Evolutionary conservation across 192 early-diverging fungal species (phyloP).

Genomic region (Entomortierella chlamydospora): DNA sequence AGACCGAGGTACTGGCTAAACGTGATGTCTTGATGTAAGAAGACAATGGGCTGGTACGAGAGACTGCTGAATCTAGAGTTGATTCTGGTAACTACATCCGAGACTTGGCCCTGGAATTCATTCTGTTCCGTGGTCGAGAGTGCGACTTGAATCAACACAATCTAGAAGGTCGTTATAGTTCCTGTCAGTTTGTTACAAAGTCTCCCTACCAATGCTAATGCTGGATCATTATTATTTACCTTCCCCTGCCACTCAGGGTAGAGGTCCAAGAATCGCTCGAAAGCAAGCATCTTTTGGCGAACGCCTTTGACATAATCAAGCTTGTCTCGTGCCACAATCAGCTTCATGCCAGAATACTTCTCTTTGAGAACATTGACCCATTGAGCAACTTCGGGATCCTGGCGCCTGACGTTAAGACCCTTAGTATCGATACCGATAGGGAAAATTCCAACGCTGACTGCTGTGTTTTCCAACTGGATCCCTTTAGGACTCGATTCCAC

Average conservation of each 20-base stretch:
- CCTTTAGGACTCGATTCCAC: slow-evolving; percentile 89
- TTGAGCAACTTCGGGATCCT: slow-evolving; percentile 76
- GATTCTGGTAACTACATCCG: slow-evolving; percentile 91
- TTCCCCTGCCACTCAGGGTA: slow-evolving; percentile 94
- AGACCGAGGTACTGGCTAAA: slow-evolving; percentile 92
- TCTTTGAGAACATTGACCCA: slow-evolving; percentile 84
- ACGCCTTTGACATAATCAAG: slow-evolving; percentile 97
- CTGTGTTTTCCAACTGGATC: slow-evolving; percentile 81
- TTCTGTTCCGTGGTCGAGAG: slow-evolving; percentile 93
- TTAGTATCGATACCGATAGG: slow-evolving; percentile 94
- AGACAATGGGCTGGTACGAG: slow-evolving; percentile 91
- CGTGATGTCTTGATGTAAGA: slow-evolving; percentile 92
- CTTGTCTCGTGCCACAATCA: slow-evolving; percentile 96
- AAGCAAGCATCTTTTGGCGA: slow-evolving; percentile 92
- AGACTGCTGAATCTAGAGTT: slow-evolving; percentile 93
- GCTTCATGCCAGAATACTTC: slow-evolving; percentile 91
- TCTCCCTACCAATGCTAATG: background rate
- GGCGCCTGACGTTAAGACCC: slow-evolving; percentile 77
- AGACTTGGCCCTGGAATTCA: slow-evolving; percentile 86
- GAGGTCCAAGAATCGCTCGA: slow-evolving; percentile 86
- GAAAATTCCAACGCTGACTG: slow-evolving; percentile 90
- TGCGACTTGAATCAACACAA: slow-evolving; percentile 95
- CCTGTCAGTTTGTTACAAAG: no score
- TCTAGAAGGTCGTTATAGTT: slow-evolving; percentile 48
- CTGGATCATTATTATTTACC: slow-evolving; percentile 42